Conservation (phyloP, 371 early-diverging fungal genomes). For the Capillidium heterosporum region DNA sequence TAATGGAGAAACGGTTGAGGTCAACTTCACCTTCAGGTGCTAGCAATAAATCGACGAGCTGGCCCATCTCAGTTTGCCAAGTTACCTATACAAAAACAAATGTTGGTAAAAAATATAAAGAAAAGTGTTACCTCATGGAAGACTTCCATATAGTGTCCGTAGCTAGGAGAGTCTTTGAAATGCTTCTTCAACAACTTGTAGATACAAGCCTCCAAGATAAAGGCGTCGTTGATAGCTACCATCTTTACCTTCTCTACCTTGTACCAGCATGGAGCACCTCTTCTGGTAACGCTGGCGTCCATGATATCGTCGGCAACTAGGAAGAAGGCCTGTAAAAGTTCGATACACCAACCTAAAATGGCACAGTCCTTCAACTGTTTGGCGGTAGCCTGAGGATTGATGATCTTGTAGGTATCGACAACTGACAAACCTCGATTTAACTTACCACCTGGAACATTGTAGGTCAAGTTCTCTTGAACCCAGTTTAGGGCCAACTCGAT, state of each 20-base stretch:
- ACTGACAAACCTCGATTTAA: constrained; percentile 94
- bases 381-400: constrained; percentile 48
- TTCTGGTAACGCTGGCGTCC: constrained; percentile 86
- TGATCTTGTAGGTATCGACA: constrained; percentile 62
- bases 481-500: not conserved
- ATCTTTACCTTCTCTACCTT: constrained; percentile 60
- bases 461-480: constrained; percentile 1
- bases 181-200: constrained; percentile 82
- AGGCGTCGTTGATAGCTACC: constrained; percentile 88
- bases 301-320: constrained; percentile 95
- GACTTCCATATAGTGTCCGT: constrained; percentile 75
- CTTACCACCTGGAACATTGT: constrained; percentile 24
- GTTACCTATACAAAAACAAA: constrained; percentile 27
- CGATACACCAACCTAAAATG: constrained; percentile 88
- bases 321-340: constrained; percentile 95
- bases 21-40: constrained; percentile 89
- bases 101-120: constrained; percentile 4
- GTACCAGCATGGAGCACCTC: constrained; percentile 95
- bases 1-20: constrained; percentile 67
- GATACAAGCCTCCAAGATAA: constrained; percentile 79
- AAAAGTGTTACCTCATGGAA: constrained; percentile 55
- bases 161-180: constrained; percentile 64
- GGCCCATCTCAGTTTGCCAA: constrained; percentile 93
- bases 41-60: constrained; percentile 88
- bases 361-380: constrained; percentile 74